These are phyloP conservation scores for Dictyostelium discoideum DNA, from an alignment of 78 protist genomes.

Conservation along the genomic window dicty_2.7 NC_007089.4:216001-216500, in stretches of 20 bases:
- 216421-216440: no score
- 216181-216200: no score
- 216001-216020: no score
- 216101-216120: not conserved
- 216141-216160: not conserved
- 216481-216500: not conserved
- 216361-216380: not conserved
- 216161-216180: not conserved
- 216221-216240: not conserved
- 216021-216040: not conserved
- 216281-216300: not conserved
- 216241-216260: not conserved
- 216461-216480: not conserved
- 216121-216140: no score
- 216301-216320: not conserved
- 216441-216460: not conserved
- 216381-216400: not conserved
- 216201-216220: not conserved
- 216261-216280: not conserved
- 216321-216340: not conserved
- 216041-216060: no score
- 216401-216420: not conserved
- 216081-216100: not conserved
- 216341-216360: no score
- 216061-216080: no score